Base-by-base conservation (phyloP, 345 rosid species). In the Cochlearia excelsa region DNA sequence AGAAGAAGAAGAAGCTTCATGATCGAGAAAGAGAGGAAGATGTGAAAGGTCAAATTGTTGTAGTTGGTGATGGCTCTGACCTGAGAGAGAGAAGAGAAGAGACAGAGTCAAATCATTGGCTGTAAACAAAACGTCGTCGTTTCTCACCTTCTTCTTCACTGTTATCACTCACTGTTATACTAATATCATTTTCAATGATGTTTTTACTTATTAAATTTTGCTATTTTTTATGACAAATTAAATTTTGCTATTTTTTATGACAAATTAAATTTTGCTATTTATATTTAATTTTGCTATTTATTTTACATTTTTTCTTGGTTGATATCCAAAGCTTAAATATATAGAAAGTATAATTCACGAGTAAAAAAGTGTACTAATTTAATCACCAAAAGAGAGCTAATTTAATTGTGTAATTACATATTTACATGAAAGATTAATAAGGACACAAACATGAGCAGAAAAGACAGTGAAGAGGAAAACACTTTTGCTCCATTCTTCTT, bases 31-130 rank as follows among this genome's bases (percentile, higher is more conserved):
- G 63, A 31, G 26, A 5, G 37, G 59, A 61, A 55, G 38, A 6
- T 57, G 69, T 63, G 54, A 63, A 45, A 69, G 37, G 4, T 34
- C 6, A 34, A 27, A 16, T 29, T 26, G 66, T 42, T 51, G 54
- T 40, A 23, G 35, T 23, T 43, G 51, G 0, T 57, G 74, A 63
- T 49, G 67, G 55, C 69, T 64, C 60, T 63, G 76, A 72, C 67
- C 59, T 48, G 29, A 44, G 52, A 59, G 6, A 31, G 51, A 59
- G 28, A 60, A 35, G 59, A 26, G 29, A 46, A 43, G 40, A 37
- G 1, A 8, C 3, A 37, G 40, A 37, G 5, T 3, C 3, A 33
- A 5, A 33, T 16, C 0, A 30, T 46, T 55, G 73, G 52, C 63
- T 61, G 46, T 55, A 16, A 16, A 16, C 23, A 16, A 16, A 16